These are phyloP conservation scores for Phytophthora ramorum DNA, from an alignment of 352 stramenopile species.

Conservation along the genomic window DNA sequence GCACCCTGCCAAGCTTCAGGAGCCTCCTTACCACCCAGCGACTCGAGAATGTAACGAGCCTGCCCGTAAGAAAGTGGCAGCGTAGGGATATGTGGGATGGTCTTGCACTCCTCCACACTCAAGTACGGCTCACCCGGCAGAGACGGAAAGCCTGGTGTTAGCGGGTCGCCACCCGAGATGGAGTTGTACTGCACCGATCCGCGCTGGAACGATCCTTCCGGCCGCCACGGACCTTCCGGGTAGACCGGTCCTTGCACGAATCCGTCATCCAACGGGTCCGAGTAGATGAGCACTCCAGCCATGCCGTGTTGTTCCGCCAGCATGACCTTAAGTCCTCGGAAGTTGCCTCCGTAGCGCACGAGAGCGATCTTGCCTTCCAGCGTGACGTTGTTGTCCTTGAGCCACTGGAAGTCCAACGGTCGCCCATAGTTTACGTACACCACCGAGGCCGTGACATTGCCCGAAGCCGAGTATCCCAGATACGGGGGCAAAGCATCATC, in stretches of 20 bases:
- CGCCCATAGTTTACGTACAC: conserved; percentile 92
- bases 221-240: conserved; percentile 54
- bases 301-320: conserved; percentile 82
- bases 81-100: conserved; percentile 40
- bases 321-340: conserved; percentile 86
- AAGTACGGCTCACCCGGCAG: conserved; percentile 50
- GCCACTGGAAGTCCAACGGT: conserved; percentile 84
- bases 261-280: conserved; percentile 88
- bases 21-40: conserved; percentile 64
- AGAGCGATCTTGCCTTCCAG: conserved; percentile 87
- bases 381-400: conserved; percentile 70
- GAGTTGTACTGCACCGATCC: conserved; percentile 88
- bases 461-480: conserved; percentile 82
- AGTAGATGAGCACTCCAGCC: conserved; percentile 88
- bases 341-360: conserved; percentile 82
- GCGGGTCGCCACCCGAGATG: conserved; percentile 75
- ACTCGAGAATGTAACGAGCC: conserved; percentile 74
- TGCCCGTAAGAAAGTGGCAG: conserved; percentile 87
- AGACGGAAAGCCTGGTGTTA: conserved; percentile 54
- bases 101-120: conserved; percentile 55
- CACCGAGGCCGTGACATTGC: conserved; percentile 70
- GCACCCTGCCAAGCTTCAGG: conserved; percentile 68
- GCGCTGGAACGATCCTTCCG: conserved; percentile 81
- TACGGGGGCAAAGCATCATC: conserved; percentile 73
- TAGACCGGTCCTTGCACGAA: conserved; percentile 59